Evolutionary conservation across 441 rosid species (phyloP).

Genomic region (Hura crepitans): DNA sequence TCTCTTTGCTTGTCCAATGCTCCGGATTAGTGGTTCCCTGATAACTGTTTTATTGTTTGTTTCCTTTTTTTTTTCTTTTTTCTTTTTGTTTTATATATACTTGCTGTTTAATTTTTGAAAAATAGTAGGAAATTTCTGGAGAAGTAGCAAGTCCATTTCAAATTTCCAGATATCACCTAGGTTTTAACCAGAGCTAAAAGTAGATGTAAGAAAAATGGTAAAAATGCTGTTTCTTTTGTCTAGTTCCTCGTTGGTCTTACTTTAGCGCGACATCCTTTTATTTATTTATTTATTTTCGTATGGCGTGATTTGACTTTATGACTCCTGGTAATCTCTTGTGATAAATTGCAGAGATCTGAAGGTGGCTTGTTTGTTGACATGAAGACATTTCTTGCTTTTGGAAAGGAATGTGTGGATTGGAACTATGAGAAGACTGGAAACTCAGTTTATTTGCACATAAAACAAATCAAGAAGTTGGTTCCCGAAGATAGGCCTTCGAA

Average conservation of each 20-base stretch:
- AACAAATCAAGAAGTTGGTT: slow-evolving; percentile 58
- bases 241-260: not conserved
- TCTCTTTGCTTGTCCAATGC: no score
- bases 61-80: no score
- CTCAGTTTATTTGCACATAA: slow-evolving; percentile 77
- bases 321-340: slow-evolving; percentile 12
- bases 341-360: slow-evolving; percentile 65
- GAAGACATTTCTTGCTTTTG: slow-evolving; percentile 90
- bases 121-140: not conserved
- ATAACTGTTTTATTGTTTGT: not conserved
- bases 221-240: not conserved
- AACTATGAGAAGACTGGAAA: slow-evolving; percentile 85
- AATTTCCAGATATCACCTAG: not conserved
- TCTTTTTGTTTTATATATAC: not conserved
- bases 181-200: not conserved
- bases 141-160: not conserved
- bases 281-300: not conserved
- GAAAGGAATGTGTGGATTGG: slow-evolving; percentile 77
- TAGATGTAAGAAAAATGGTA: not conserved
- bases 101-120: not conserved
- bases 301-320: not conserved
- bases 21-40: not conserved
- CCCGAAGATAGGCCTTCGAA: slow-evolving; percentile 85
- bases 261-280: not conserved
- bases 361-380: slow-evolving; percentile 87